These are phyloP conservation scores for Sistotremastrum suecicum DNA, from an alignment of 768 basidiomycete genomes.

Conservation along the genomic window DNA sequence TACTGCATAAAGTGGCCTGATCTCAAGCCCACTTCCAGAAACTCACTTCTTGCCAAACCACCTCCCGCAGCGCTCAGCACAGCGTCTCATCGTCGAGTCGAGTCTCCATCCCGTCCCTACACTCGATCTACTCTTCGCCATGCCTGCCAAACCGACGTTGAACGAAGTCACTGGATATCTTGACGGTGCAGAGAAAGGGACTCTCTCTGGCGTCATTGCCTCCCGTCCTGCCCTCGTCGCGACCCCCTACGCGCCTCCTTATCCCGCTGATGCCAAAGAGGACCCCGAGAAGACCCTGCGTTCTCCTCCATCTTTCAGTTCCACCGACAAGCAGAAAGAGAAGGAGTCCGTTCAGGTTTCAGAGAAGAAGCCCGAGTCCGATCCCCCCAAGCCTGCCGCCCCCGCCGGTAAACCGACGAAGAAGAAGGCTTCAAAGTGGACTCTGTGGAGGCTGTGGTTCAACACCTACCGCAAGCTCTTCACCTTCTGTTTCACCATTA, in stretches of 20 bases:
- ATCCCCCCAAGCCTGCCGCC: too few species aligned
- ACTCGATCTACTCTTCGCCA: slow-evolving; percentile 11
- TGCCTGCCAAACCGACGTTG: slow-evolving; percentile 29
- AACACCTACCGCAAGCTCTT: slow-evolving; percentile 76
- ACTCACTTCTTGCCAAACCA: too few species aligned
- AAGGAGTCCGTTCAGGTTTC: not conserved
- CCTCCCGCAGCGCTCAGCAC: not conserved
- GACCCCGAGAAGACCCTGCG: slow-evolving; percentile 5
- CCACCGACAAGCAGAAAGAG: not conserved
- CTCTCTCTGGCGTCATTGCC: slow-evolving; percentile 11
- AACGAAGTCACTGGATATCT: slow-evolving; percentile 24
- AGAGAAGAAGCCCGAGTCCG: not conserved
- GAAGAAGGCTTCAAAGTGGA: slow-evolving; percentile 45
- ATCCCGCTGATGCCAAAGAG: slow-evolving; percentile 23
- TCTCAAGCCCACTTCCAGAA: too few species aligned
- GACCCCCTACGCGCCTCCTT: slow-evolving; percentile 4
- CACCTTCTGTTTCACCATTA: slow-evolving; percentile 42
- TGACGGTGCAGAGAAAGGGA: slow-evolving; percentile 46
- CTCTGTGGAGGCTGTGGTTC: slow-evolving; percentile 57
- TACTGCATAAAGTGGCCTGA: too few species aligned
- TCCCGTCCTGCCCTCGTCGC: slow-evolving; percentile 2
- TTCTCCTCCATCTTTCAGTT: not conserved
- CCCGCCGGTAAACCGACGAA: slow-evolving; percentile 16
- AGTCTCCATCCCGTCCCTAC: not conserved
- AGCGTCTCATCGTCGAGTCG: slow-evolving; percentile 3